Conservation (phyloP, 257 asterid genomes). For the Solanum virginianum region DNA sequence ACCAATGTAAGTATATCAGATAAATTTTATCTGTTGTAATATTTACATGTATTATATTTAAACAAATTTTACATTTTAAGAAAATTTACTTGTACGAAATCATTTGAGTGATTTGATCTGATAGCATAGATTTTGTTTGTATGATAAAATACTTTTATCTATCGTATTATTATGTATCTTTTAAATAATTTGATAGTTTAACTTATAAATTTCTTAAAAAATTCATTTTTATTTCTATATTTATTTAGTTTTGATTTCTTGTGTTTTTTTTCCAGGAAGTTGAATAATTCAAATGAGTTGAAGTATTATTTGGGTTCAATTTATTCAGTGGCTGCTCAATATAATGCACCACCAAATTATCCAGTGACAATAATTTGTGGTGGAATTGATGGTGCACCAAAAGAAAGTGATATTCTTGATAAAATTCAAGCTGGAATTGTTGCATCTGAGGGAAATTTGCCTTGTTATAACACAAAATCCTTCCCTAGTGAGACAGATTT, state of each 20-base stretch:
- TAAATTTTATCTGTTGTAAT: not conserved
- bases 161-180: not conserved
- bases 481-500: slow-evolving; percentile 10
- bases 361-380: slow-evolving; percentile 39
- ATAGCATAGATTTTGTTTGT: too few relatives aligned
- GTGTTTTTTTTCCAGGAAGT: slow-evolving; percentile 12
- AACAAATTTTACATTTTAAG: not conserved
- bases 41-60: not conserved
- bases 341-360: slow-evolving; percentile 27
- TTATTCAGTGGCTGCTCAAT: slow-evolving; percentile 43
- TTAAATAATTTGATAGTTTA: too few relatives aligned
- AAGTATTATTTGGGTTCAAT: slow-evolving; percentile 26
- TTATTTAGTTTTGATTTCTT: not conserved
- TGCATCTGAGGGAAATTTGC: slow-evolving; percentile 3
- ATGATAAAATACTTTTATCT: too few relatives aligned
- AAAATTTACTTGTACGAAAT: not conserved
- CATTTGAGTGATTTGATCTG: not conserved
- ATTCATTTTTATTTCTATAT: not conserved
- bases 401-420: slow-evolving; percentile 25
- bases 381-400: slow-evolving; percentile 41
- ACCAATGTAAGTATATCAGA: not conserved
- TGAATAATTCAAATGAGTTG: slow-evolving; percentile 21
- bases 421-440: slow-evolving; percentile 36
- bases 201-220: too few relatives aligned
- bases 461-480: slow-evolving; percentile 18